Conservation (phyloP, 257 asterid species). For the Solanum acaule region DNA sequence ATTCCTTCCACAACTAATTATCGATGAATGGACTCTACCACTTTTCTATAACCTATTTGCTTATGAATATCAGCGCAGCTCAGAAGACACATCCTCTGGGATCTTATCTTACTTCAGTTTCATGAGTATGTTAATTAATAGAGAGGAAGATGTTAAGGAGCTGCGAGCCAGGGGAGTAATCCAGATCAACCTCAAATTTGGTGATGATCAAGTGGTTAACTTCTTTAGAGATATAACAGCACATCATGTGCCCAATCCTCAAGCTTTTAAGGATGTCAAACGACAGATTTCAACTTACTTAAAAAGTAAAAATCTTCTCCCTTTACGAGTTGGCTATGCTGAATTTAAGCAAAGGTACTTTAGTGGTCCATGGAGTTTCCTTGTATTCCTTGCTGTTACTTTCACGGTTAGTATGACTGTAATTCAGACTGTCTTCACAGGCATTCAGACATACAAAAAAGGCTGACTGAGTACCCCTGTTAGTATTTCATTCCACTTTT, state of each 20-base stretch:
- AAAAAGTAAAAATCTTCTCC: not conserved
- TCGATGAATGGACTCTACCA: no score
- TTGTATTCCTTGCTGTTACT: not conserved
- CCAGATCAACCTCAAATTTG: rapidly evolving
- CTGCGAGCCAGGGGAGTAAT: not conserved
- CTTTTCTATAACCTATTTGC: not conserved
- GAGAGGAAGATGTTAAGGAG: not conserved
- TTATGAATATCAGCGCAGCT: not conserved
- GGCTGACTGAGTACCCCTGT: not conserved
- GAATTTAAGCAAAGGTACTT: not conserved
- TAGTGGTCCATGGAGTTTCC: not conserved
- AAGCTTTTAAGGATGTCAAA: not conserved
- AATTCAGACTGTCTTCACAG: not conserved
- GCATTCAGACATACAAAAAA: not conserved
- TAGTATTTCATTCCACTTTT: not conserved
- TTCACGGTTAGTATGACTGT: not conserved
- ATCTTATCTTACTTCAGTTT: not conserved
- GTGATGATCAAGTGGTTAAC: not conserved
- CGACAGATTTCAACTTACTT: no score
- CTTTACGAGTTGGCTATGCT: not conserved
- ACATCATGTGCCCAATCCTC: not conserved
- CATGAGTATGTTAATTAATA: not conserved
- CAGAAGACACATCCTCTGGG: rapidly evolving
- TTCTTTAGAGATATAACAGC: not conserved
- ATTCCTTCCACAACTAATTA: not conserved